phyloP scores from a whole-genome alignment of 768 basidiomycete species.

The Clavaria fumosa region DNA sequence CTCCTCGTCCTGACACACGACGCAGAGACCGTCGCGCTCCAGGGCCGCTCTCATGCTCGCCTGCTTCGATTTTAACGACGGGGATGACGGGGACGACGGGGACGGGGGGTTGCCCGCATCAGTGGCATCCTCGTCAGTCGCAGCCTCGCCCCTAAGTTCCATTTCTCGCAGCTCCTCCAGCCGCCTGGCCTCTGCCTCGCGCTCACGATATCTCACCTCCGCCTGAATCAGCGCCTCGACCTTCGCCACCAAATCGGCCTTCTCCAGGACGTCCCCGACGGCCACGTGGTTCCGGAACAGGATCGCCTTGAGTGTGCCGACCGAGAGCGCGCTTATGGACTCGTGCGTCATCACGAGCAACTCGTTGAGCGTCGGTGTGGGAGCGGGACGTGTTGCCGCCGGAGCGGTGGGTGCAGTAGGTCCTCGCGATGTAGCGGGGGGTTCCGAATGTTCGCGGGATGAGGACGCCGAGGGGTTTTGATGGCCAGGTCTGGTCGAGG shows the following conservation, averaged over 20 bases:
- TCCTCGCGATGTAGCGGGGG: not conserved
- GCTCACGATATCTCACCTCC: slow-evolving; percentile 39
- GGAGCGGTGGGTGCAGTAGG: not conserved
- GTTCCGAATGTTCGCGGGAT: slow-evolving; percentile 7
- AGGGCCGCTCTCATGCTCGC: slow-evolving; percentile 25
- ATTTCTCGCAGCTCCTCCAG: no score
- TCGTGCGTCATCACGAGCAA: slow-evolving; percentile 47
- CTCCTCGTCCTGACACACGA: slow-evolving; percentile 89
- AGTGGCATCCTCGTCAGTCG: slow-evolving; percentile 20
- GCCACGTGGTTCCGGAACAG: slow-evolving; percentile 73
- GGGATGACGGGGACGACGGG: slow-evolving; percentile 20
- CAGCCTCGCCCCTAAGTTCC: slow-evolving; percentile 22
- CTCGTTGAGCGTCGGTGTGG: slow-evolving; percentile 47
- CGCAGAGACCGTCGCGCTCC: slow-evolving; percentile 69
- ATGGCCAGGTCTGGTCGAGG: no score
- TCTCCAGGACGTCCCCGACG: slow-evolving; percentile 70
- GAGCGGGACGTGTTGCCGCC: slow-evolving; percentile 17
- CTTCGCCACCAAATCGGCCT: slow-evolving; percentile 65
- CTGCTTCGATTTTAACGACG: no score
- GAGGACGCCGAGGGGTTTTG: slow-evolving; percentile 11
- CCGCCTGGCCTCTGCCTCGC: slow-evolving; percentile 30
- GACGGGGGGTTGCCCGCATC: slow-evolving; percentile 15
- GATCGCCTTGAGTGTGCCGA: slow-evolving; percentile 62
- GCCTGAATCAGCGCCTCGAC: slow-evolving; percentile 49
- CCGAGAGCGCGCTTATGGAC: slow-evolving; percentile 43